phyloP scores from a whole-genome alignment of 2,329 filamentous ascomycete species.

The Arthrobotrys pseudoclavata region DNA sequence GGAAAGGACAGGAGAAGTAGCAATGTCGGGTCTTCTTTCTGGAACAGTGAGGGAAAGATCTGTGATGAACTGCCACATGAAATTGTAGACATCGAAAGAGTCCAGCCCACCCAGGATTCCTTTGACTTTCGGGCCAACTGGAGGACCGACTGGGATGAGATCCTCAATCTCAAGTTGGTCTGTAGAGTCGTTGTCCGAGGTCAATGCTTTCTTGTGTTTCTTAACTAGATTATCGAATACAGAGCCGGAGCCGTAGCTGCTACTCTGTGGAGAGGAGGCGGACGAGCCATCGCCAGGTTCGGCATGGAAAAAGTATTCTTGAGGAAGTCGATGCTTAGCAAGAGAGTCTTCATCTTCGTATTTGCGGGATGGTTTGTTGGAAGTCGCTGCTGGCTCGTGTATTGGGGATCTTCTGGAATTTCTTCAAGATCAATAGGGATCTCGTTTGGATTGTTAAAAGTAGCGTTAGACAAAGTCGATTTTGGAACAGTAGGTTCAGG shows the following conservation, averaged over 20 bases:
- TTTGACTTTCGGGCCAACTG: background rate
- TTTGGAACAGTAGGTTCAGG: background rate
- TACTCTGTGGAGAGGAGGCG: background rate
- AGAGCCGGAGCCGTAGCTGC: constrained; percentile 22
- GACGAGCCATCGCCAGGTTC: background rate
- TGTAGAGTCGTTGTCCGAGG: background rate
- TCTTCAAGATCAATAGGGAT: background rate
- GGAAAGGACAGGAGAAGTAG: constrained; percentile 3
- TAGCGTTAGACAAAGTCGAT: background rate
- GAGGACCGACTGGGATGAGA: background rate
- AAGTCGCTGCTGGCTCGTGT: background rate
- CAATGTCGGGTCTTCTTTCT: background rate
- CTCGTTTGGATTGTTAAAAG: background rate
- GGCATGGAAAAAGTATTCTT: background rate
- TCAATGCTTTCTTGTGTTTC: background rate
- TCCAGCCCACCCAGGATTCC: constrained; percentile 18
- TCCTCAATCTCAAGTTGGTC: background rate
- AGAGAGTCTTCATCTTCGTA: background rate
- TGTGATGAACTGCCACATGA: constrained; percentile 30
- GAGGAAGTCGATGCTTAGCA: background rate
- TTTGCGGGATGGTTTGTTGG: background rate
- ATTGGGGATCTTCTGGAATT: background rate
- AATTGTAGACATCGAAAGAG: constrained; percentile 26
- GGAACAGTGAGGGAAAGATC: constrained; percentile 9
- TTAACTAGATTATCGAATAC: background rate